These are phyloP conservation scores for Uromyces viciae-fabae DNA, from an alignment of 1,284 basidiomycete genomes.

Conservation along the genomic window DNA sequence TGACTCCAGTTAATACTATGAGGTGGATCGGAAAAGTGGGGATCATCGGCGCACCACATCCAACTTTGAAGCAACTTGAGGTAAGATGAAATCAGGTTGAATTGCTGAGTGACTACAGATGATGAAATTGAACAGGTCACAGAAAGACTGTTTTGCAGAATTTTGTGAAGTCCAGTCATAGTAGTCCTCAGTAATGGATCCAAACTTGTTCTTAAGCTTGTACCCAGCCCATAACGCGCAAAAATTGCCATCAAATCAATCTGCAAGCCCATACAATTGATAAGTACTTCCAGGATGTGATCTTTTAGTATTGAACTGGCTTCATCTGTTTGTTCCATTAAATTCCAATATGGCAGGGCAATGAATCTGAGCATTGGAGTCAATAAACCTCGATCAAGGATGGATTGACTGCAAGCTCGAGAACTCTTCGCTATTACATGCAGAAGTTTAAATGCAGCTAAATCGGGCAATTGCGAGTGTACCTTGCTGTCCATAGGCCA, in stretches of 20 bases:
- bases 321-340: not conserved
- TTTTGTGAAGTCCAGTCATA: slow-evolving; percentile 15
- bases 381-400: slow-evolving; percentile 34
- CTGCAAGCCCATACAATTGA: slow-evolving; percentile 29
- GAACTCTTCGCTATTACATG: slow-evolving; percentile 18
- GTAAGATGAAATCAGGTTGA: slow-evolving; percentile 33
- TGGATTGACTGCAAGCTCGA: slow-evolving; percentile 32
- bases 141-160: not conserved
- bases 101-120: not conserved
- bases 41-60: slow-evolving; percentile 38
- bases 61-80: slow-evolving; percentile 33
- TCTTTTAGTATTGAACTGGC: not conserved
- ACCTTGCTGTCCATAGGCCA: slow-evolving; percentile 17
- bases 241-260: slow-evolving; percentile 28
- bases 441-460: slow-evolving; percentile 26
- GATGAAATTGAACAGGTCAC: not conserved
- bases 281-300: slow-evolving; percentile 10
- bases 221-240: slow-evolving; percentile 32
- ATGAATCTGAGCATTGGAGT: slow-evolving; percentile 41
- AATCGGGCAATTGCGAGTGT: slow-evolving; percentile 7
- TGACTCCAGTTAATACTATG: slow-evolving; percentile 46
- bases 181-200: slow-evolving; percentile 37
- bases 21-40: slow-evolving; percentile 38
- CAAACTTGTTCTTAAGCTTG: slow-evolving; percentile 30
- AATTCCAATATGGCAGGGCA: slow-evolving; percentile 36